A percentile compares a stretch with the other conserved stretches of the same genome.
These are phyloP conservation scores for Bocquillonia castaneifolia DNA, from an alignment of 441 rosid genomes.

Conservation along the genomic window DNA sequence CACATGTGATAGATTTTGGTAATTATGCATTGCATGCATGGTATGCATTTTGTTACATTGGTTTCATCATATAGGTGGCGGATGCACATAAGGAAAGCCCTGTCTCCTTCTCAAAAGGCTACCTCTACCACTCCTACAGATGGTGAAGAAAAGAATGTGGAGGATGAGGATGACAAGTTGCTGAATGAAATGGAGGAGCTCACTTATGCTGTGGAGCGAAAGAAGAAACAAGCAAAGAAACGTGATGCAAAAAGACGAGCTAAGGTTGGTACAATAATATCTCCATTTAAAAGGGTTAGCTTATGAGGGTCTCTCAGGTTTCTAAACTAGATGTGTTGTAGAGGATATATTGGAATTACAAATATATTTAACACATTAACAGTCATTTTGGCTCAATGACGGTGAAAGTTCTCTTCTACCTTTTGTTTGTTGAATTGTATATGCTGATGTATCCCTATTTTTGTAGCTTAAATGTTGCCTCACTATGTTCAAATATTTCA, in stretches of 20 bases:
- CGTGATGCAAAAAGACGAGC: conserved; percentile 66
- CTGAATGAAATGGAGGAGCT: conserved; percentile 94
- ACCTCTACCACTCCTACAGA: conserved; percentile 31
- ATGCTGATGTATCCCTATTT: neutral
- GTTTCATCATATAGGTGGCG: conserved; percentile 60
- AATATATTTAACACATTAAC: neutral
- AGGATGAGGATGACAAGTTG: conserved; percentile 68
- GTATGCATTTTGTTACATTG: neutral
- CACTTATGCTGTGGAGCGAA: conserved; percentile 60
- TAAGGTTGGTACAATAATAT: conserved; percentile 43
- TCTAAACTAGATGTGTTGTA: neutral
- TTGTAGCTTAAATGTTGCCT: conserved; percentile 4
- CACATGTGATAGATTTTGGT: neutral
- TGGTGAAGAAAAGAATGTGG: conserved; percentile 41
- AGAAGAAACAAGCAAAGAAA: conserved; percentile 75
- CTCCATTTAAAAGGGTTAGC: neutral
- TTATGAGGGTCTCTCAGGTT: neutral
- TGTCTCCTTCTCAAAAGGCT: conserved; percentile 62
- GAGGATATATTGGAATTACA: neutral
- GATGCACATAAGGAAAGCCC: conserved; percentile 66
- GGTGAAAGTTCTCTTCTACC: neutral
- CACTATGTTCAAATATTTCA: conserved; percentile 28
- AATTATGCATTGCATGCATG: neutral
- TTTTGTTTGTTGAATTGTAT: conserved; percentile 7
- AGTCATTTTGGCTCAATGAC: neutral